Conservation (phyloP, 2,329 filamentous ascomycete species). For the Calonectria ilicicola region DNA sequence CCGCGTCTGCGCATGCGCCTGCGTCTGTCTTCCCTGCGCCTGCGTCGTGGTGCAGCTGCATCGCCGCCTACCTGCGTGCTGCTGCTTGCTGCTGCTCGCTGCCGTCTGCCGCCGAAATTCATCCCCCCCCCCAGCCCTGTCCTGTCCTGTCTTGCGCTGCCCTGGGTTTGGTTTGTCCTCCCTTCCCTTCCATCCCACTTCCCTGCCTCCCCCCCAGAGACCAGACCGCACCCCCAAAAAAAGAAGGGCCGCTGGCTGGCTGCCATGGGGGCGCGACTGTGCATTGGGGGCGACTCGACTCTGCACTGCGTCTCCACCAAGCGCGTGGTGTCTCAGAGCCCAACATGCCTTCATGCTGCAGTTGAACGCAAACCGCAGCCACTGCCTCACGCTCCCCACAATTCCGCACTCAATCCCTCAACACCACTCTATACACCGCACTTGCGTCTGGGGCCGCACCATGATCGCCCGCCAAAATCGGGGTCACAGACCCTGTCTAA, state of each 20-base stretch:
- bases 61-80: not conserved
- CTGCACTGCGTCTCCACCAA: slow-evolving; percentile 23
- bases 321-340: slow-evolving; percentile 37
- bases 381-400: not conserved
- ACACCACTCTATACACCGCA: slow-evolving; percentile 5
- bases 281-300: not conserved
- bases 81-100: not conserved
- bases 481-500: slow-evolving; percentile 12
- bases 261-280: not conserved
- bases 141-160: too few relatives aligned
- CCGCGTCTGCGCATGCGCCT: not conserved
- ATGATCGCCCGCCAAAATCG: slow-evolving; percentile 14
- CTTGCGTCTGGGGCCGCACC: slow-evolving; percentile 5
- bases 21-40: not conserved
- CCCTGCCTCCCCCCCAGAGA: too few relatives aligned
- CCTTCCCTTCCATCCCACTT: too few relatives aligned
- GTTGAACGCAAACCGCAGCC: slow-evolving; percentile 5
- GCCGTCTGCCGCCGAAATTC: not conserved
- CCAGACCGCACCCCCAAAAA: not conserved
- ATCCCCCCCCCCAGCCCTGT: not conserved
- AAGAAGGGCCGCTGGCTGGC: not conserved
- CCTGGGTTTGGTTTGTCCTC: not conserved
- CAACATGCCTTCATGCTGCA: not conserved
- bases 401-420: not conserved
- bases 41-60: slow-evolving; percentile 3